Evolutionary conservation across 2,329 filamentous ascomycete genomes (phyloP).

Genomic region (Fusarium sp.): DNA sequence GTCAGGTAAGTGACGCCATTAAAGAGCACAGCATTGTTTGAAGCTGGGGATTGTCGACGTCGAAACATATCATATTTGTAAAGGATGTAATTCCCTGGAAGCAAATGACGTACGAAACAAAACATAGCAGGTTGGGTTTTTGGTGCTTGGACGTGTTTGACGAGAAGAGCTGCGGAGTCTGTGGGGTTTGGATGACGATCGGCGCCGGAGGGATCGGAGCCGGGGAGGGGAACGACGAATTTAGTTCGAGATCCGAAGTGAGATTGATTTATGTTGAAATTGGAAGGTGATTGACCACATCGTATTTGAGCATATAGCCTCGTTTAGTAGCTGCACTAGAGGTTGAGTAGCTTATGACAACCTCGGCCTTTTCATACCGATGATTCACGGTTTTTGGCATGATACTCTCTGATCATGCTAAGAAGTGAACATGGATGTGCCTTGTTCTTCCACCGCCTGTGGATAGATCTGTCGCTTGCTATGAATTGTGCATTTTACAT

Average conservation of each 20-base stretch:
- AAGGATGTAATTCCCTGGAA: neutral
- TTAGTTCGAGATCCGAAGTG: conserved; percentile 17
- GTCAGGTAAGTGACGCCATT: neutral
- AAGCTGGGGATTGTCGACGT: neutral
- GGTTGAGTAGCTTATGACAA: neutral
- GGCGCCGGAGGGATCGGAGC: conserved; percentile 31
- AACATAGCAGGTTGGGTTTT: neutral
- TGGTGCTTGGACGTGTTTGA: neutral
- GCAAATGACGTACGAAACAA: conserved; percentile 30
- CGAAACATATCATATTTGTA: neutral
- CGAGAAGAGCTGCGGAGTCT: conserved; percentile 10
- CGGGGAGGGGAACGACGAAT: conserved; percentile 22
- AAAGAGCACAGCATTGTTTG: neutral
- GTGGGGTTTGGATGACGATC: conserved; percentile 32
- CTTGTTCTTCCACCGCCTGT: neutral
- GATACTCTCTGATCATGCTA: neutral
- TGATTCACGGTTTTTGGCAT: neutral
- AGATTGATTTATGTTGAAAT: neutral
- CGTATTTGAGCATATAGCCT: neutral
- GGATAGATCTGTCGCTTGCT: neutral
- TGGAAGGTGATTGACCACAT: neutral
- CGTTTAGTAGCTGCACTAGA: neutral
- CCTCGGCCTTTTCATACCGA: conserved; percentile 1
- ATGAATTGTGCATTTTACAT: neutral
- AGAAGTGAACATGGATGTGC: conserved; percentile 7